Evolutionary conservation across 331 rosid species (phyloP), one percentile per base, ranked within the genome.

Genomic region (Malus hybrid): DNA sequence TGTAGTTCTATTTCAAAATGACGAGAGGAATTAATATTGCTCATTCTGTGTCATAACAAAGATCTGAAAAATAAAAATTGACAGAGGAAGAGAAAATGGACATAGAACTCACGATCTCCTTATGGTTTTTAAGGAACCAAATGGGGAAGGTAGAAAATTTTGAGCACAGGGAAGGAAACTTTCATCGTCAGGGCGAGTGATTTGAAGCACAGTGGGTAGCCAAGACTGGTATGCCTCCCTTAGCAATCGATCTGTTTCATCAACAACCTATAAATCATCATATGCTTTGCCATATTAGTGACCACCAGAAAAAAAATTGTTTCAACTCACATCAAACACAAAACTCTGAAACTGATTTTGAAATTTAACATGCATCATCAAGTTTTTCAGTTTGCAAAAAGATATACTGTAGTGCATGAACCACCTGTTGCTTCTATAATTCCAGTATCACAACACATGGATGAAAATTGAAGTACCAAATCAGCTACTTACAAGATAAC

Each of bases 151-250:
- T 77, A 75, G 77, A 82, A 74, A 71, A 24, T 80, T 82, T 78
- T 63, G 84, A 61, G 87, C 84, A 15, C 71, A 42, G 66, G 89
- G 87, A 75, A 74, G 78, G 56, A 70, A 71, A 75, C 79, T 61
- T 62, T 82, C 83, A 61, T 88, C 91, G 14, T 72, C 80, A 63
- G 80, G 68, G 60, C 73, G 82, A 57, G 87, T 83, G 81, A 82
- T 77, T 63, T 83, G 87, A 76, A 94, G 92, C 79, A 90, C 96
- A 13, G 91, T 85, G 70, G 96, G 97, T 66, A 94, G 88, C 97
- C 97, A 92, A 28, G 93, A 90, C 72, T 94, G 99, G 81, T 94
- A 91, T 75, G 97, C 88, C 82, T 94, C 97, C 78, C 97, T 87
- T 8, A 92, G 94, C 76, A 94, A 73, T 44, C 96, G 87, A 80